phyloP scores from a whole-genome alignment of 2,329 filamentous ascomycete species.

The Aspergillus piperis region DNA sequence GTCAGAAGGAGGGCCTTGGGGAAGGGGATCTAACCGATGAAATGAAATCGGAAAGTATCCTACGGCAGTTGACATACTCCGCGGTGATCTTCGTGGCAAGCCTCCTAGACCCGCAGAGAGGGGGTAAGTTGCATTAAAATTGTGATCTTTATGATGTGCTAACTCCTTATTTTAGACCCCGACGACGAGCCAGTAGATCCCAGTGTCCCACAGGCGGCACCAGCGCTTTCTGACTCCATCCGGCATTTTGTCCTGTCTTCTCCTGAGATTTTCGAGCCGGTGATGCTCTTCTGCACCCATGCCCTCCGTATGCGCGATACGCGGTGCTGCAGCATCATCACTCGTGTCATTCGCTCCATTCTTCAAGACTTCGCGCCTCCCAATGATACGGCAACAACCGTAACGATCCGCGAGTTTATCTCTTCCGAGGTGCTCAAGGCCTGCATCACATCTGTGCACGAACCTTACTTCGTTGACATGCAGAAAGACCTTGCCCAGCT shows the following conservation, averaged over 20 bases:
- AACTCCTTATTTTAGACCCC: constrained; percentile 31
- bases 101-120: constrained; percentile 73
- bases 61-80: constrained; percentile 88
- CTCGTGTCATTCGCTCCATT: constrained; percentile 82
- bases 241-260: constrained; percentile 80
- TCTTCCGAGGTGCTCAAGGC: constrained; percentile 85
- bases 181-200: constrained; percentile 38
- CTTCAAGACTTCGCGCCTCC: constrained; percentile 71
- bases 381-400: constrained; percentile 53
- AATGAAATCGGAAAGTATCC: constrained; percentile 96
- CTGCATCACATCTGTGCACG: constrained; percentile 85
- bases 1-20: constrained; percentile 57
- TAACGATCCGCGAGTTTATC: constrained; percentile 83
- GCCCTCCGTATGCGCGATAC: constrained; percentile 87
- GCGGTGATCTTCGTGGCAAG: constrained; percentile 90
- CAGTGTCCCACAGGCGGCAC: constrained; percentile 34
- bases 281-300: constrained; percentile 89
- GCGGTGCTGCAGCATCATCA: constrained; percentile 80
- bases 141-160: constrained; percentile 13
- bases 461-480: constrained; percentile 93
- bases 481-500: constrained; percentile 88
- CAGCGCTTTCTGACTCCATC: constrained; percentile 60
- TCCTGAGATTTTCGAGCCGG: constrained; percentile 76
- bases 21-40: constrained; percentile 85
- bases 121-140: constrained; percentile 52